Evolutionary conservation across 2,329 filamentous ascomycete species (phyloP), one percentile per base, ranked within the genome.

Genomic region (Ceratocystis lukuohia): DNA sequence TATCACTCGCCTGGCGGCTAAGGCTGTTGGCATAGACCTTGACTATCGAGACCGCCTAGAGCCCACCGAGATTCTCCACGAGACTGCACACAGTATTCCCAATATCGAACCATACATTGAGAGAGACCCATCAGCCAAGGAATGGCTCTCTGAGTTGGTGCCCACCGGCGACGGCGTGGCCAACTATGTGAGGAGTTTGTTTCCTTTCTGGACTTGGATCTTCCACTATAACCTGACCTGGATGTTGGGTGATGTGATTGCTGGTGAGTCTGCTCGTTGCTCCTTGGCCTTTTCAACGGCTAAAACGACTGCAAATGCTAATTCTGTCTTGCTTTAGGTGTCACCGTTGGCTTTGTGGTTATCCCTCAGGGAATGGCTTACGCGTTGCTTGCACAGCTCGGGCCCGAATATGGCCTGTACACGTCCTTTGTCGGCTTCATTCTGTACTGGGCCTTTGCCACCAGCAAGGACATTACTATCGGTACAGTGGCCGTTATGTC

Each of bases 391-490:
- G 80, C 80, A 1, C 73, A 77, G 66, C 76, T 82, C 63, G 74
- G 75, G 2, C 75, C 79, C 28, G 77, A 82, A 69, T 82, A 78
- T 71, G 80, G 80, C 12, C 71, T 82, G n/a, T 78, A 78, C 68
- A 94, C 93, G 0, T 96, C 93, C 0, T 97, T 99, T 74, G 94
- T 96, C 82, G 94, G 93, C 62, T 92, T 96, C 17, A 75, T 96
- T 69, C 81, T 96, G 69, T 99, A 99, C 77, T 97, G 93, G 93
- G 88, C 96, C 73, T 97, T 97, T 73, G 94, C 92, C 41, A 99
- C 94, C 0, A 96, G 92, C 15, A 99, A 97, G 74, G 93, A 99
- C 75, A 97, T 99, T 73, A 96, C 93, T 8, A 97, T 97, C 66
- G 93, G 93, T 17, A 88, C 80, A 12, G 79, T 80, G 20, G 79